phyloP scores from a whole-genome alignment of 345 rosid species.

The Rhodomyrtus tomentosa region DNA sequence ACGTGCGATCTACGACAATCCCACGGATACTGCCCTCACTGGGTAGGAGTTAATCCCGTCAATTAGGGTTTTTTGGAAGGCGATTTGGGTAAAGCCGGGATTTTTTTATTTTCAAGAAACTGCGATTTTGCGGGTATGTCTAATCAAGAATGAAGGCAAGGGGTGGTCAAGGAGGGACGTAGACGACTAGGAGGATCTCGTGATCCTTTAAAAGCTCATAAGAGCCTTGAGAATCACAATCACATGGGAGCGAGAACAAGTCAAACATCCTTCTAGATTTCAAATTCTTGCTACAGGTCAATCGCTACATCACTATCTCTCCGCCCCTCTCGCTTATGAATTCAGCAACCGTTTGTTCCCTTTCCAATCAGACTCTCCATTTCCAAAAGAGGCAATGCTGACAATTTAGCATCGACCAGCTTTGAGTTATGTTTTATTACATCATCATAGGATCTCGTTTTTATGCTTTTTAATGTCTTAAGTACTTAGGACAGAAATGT shows the following conservation, averaged over 20 bases:
- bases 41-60: background rate
- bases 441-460: background rate
- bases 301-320: background rate
- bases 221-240: background rate
- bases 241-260: background rate
- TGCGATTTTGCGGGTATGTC: background rate
- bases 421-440: background rate
- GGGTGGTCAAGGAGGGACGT: background rate
- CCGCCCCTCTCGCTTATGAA: background rate
- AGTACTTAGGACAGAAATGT: background rate
- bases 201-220: background rate
- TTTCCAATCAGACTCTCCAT: background rate
- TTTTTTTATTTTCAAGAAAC: background rate
- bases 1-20: background rate
- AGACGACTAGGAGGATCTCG: background rate
- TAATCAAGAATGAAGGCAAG: too few species aligned
- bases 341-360: background rate
- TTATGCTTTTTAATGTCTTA: background rate
- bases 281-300: background rate
- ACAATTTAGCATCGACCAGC: background rate
- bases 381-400: background rate
- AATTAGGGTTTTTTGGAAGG: background rate
- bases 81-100: background rate
- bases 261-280: background rate
- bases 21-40: background rate